Percentiles rank a stretch among this genome's conserved stretches.
Conservation (phyloP, 2,329 filamentous ascomycete species). For the Fusarium keratoplasticum region DNA sequence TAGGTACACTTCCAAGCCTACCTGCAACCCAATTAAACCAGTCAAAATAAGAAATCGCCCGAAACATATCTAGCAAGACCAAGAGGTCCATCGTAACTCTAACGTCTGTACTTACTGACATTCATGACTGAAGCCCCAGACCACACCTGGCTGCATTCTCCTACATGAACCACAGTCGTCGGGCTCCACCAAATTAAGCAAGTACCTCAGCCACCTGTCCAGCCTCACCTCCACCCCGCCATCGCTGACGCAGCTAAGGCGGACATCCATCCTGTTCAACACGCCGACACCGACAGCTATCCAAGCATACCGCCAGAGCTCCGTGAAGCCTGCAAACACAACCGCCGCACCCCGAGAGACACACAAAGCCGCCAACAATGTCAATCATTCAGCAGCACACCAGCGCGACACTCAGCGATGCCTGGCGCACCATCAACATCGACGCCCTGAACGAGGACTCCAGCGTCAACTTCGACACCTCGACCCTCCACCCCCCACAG, state of each 20-base stretch:
- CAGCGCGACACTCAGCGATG: slow-evolving; percentile 69
- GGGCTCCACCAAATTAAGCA: slow-evolving; percentile 23
- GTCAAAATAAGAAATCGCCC: background rate
- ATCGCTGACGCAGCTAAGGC: slow-evolving; percentile 49
- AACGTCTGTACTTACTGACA: background rate
- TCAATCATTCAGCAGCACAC: slow-evolving; percentile 76
- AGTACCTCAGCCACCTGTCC: slow-evolving; percentile 31
- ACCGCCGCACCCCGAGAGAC: background rate
- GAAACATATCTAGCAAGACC: background rate
- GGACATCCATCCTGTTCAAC: slow-evolving; percentile 15
- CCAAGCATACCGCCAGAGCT: slow-evolving; percentile 1
- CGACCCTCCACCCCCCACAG: slow-evolving; percentile 82
- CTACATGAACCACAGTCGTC: background rate
- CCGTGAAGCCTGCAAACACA: slow-evolving; percentile 11
- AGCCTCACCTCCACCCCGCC: slow-evolving; percentile 48
- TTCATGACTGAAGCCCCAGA: background rate
- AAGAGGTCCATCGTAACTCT: background rate
- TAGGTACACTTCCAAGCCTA: background rate
- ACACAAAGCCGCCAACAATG: slow-evolving; percentile 54
- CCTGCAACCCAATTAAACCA: background rate
- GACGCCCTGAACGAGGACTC: slow-evolving; percentile 92
- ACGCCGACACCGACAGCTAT: slow-evolving; percentile 30
- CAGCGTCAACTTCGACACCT: slow-evolving; percentile 88
- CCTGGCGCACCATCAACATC: slow-evolving; percentile 92
- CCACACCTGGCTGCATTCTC: background rate